Evolutionary conservation across 345 rosid species (phyloP).

Genomic region (Cardamine resedifolia): DNA sequence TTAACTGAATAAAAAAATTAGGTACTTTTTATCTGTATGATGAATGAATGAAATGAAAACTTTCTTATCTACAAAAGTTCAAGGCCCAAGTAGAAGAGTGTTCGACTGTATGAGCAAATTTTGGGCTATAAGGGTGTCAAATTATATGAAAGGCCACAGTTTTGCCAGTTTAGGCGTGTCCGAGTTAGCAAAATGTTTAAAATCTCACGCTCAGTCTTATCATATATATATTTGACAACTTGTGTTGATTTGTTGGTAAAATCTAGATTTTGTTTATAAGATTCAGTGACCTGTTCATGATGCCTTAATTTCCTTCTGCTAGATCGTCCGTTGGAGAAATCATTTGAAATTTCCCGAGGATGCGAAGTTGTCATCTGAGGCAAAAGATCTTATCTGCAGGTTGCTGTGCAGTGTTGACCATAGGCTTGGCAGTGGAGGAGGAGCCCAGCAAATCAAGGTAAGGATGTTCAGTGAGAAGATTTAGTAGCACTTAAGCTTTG

Average conservation of each 20-base stretch:
- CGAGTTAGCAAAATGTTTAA: constrained; percentile 10
- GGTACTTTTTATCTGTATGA: neutral
- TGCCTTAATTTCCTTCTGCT: constrained; percentile 30
- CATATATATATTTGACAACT: neutral
- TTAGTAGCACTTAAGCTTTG: constrained; percentile 20
- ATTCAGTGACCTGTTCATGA: constrained; percentile 19
- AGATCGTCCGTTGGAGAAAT: constrained; percentile 96
- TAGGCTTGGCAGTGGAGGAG: constrained; percentile 85
- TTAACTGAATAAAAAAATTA: neutral
- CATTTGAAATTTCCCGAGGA: constrained; percentile 88
- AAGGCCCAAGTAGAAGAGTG: neutral
- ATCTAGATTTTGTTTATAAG: constrained; percentile 12
- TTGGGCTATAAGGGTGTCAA: neutral
- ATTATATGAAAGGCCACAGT: neutral
- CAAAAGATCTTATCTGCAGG: constrained; percentile 86
- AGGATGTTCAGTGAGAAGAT: constrained; percentile 29
- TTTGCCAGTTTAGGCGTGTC: neutral
- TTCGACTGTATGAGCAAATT: neutral
- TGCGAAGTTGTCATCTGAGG: constrained; percentile 61
- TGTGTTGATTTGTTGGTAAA: neutral
- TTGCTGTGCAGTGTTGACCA: constrained; percentile 87
- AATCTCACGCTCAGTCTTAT: neutral
- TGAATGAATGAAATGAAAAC: neutral
- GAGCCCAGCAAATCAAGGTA: constrained; percentile 88
- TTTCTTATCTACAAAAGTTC: neutral